phyloP scores from a whole-genome alignment of 352 stramenopile genomes.

The Globisporangium sylvaticum region DNA sequence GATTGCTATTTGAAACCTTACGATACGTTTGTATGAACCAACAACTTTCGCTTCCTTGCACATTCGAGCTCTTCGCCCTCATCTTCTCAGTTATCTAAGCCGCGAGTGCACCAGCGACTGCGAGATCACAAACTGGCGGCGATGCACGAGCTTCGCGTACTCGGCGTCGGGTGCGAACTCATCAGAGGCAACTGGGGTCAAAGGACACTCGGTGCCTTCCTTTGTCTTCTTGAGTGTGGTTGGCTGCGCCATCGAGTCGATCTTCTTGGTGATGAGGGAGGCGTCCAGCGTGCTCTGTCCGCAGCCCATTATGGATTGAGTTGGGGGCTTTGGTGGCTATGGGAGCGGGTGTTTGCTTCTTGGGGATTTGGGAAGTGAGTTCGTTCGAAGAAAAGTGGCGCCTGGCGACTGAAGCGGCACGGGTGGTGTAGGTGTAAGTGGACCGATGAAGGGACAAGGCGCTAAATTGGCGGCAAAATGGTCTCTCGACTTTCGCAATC shows the following conservation, averaged over 20 bases:
- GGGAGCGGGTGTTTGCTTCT: not conserved
- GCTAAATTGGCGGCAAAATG: too few relatives aligned
- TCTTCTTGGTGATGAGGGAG: not conserved
- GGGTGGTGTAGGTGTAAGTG: too few relatives aligned
- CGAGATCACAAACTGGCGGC: slow-evolving; percentile 7
- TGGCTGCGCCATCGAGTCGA: not conserved
- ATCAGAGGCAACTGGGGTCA: not conserved
- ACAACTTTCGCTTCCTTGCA: not conserved
- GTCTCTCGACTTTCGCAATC: too few relatives aligned
- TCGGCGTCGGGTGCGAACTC: not conserved
- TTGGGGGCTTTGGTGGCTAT: too few relatives aligned
- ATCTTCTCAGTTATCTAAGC: not conserved
- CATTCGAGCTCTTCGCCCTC: not conserved
- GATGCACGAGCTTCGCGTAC: not conserved
- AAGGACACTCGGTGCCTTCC: not conserved
- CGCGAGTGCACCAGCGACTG: slow-evolving; percentile 4
- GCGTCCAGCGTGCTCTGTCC: slow-evolving; percentile 2
- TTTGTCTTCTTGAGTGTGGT: not conserved
- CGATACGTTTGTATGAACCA: not conserved
- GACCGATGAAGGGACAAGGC: too few relatives aligned
- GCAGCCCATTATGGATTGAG: slow-evolving; percentile 2
- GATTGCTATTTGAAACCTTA: not conserved
- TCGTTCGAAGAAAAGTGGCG: too few relatives aligned
- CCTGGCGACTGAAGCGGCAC: too few relatives aligned
- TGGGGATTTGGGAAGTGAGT: not conserved